Percentiles rank a stretch among this genome's conserved stretches.
phyloP scores from a whole-genome alignment of 129 eudicot genomes.

The Tagetes erecta region DNA sequence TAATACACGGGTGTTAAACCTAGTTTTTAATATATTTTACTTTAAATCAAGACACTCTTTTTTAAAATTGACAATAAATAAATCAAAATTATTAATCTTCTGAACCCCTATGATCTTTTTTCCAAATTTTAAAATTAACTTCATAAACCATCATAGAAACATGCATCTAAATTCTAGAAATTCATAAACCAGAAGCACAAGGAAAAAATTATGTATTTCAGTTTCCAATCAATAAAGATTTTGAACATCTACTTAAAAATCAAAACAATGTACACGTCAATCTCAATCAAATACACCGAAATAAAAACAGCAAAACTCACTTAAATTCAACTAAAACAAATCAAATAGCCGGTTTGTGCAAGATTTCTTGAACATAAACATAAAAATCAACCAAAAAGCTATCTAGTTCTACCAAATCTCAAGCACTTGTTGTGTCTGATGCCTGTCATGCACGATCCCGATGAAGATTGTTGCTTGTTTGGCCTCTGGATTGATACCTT shows the following conservation, averaged over 20 bases:
- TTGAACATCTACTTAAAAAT: slow-evolving; percentile 29
- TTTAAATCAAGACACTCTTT: too few species aligned
- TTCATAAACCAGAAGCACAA: slow-evolving; percentile 14
- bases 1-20: too few species aligned
- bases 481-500: slow-evolving; percentile 55
- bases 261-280: slow-evolving; percentile 24
- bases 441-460: slow-evolving; percentile 48
- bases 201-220: slow-evolving; percentile 9
- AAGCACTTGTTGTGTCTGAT: slow-evolving; percentile 79
- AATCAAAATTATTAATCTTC: too few species aligned
- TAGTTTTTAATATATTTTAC: too few species aligned
- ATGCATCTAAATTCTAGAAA: too few species aligned
- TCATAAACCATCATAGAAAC: too few species aligned
- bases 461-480: slow-evolving; percentile 38
- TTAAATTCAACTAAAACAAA: slow-evolving; percentile 25
- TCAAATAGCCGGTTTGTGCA: slow-evolving; percentile 28
- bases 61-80: too few species aligned
- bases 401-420: slow-evolving; percentile 59
- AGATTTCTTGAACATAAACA: slow-evolving; percentile 27
- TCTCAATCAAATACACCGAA: slow-evolving; percentile 25
- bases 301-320: slow-evolving; percentile 24
- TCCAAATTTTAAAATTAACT: too few species aligned
- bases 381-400: background rate
- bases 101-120: too few species aligned
- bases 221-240: slow-evolving; percentile 12